phyloP scores from a whole-genome alignment of 1,284 basidiomycete species.

The Fomes fomentarius region DNA sequence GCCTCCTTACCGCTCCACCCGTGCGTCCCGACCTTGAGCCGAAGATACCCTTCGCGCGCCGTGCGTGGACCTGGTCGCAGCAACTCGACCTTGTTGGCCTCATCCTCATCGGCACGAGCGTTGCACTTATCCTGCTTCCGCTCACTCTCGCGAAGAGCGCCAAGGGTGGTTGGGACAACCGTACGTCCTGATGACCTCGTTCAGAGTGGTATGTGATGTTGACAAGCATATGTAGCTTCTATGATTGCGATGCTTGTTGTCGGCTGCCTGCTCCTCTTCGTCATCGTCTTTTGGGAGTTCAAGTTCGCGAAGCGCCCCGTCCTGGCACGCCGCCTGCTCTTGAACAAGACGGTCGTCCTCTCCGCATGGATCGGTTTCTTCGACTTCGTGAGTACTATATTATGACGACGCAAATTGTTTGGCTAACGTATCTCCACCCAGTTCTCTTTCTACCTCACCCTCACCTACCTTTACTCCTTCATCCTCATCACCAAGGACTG shows the following conservation, averaged over 20 bases:
- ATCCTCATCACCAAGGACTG: slow-evolving; percentile 63
- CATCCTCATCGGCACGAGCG: slow-evolving; percentile 53
- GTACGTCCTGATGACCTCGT: slow-evolving; percentile 23
- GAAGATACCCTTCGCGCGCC: slow-evolving; percentile 17
- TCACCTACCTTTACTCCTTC: slow-evolving; percentile 64
- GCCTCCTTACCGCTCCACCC: slow-evolving; percentile 37
- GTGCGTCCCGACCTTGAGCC: not conserved
- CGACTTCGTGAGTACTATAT: slow-evolving; percentile 56
- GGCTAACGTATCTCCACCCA: slow-evolving; percentile 24
- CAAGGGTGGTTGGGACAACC: slow-evolving; percentile 39
- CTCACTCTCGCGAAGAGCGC: slow-evolving; percentile 51
- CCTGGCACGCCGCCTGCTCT: slow-evolving; percentile 57
- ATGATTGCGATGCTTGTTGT: slow-evolving; percentile 60
- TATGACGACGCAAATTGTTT: no score
- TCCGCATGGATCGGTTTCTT: slow-evolving; percentile 70
- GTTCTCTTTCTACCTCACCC: slow-evolving; percentile 67
- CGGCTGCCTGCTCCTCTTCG: slow-evolving; percentile 48
- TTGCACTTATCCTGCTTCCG: slow-evolving; percentile 61
- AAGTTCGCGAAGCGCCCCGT: slow-evolving; percentile 54
- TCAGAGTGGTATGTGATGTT: no score
- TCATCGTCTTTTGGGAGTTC: slow-evolving; percentile 53
- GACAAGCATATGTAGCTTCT: no score
- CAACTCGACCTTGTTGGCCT: slow-evolving; percentile 69
- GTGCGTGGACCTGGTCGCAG: slow-evolving; percentile 37
- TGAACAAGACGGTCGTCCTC: slow-evolving; percentile 60